phyloP scores from a whole-genome alignment of 1,284 basidiomycete species.

The Pholiota adiposa region DNA sequence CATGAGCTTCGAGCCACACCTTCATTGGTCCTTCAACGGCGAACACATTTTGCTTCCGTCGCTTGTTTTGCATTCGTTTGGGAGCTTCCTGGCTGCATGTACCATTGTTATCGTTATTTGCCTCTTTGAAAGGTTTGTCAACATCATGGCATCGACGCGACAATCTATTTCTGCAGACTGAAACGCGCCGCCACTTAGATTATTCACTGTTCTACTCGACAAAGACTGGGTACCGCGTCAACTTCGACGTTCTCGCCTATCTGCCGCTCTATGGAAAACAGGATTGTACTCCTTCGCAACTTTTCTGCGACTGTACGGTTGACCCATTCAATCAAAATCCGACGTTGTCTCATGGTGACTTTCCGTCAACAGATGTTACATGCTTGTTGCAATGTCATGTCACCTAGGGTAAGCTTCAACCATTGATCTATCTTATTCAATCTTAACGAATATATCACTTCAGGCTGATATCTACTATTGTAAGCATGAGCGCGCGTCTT shows the following conservation, averaged over 20 bases:
- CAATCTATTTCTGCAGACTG: conserved; percentile 1
- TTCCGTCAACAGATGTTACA: conserved; percentile 53
- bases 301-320: conserved; percentile 60
- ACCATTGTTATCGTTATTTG: conserved; percentile 55
- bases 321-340: neutral
- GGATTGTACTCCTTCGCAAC: conserved; percentile 59
- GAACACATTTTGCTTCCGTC: conserved; percentile 61
- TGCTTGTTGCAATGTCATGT: conserved; percentile 74
- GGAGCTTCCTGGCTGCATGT: conserved; percentile 54
- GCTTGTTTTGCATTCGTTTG: conserved; percentile 53
- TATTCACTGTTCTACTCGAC: conserved; percentile 53
- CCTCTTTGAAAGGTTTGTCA: conserved; percentile 57
- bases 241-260: conserved; percentile 44
- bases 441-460: conserved; percentile 6
- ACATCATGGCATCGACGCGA: neutral
- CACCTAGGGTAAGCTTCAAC: conserved; percentile 58
- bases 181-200: conserved; percentile 34
- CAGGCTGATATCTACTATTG: conserved; percentile 60
- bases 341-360: neutral
- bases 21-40: conserved; percentile 60
- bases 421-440: neutral
- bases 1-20: conserved; percentile 33
- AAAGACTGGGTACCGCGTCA: conserved; percentile 48
- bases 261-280: conserved; percentile 55
- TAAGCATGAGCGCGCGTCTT: conserved; percentile 34